phyloP scores from a whole-genome alignment of 75 land plant species.

The Sequoia sempervirens region DNA sequence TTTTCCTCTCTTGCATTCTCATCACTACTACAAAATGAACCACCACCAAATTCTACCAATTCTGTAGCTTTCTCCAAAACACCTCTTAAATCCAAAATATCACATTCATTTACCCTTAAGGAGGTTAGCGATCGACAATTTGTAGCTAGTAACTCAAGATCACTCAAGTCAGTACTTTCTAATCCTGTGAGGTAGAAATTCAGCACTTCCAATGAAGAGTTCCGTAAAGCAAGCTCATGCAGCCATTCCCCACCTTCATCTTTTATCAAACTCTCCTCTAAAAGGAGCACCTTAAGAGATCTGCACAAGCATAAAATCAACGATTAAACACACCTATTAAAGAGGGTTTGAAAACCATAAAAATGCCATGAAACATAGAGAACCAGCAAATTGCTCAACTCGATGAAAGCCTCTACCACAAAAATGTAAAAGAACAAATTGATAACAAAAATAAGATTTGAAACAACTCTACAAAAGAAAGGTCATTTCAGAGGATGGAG shows the following conservation, averaged over 20 bases:
- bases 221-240: conserved; percentile 65
- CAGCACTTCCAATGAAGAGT: conserved; percentile 58
- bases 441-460: not conserved
- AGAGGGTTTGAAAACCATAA: not conserved
- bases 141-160: conserved; percentile 24
- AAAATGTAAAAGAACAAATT: not conserved
- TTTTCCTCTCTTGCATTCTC: not conserved
- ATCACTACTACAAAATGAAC: conserved; percentile 8
- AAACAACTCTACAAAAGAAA: not conserved
- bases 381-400: not conserved
- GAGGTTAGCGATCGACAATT: conserved; percentile 32
- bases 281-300: conserved; percentile 48
- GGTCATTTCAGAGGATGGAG: not conserved
- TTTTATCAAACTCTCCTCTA: conserved; percentile 72
- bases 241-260: conserved; percentile 87
- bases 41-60: conserved; percentile 32
- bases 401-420: not conserved
- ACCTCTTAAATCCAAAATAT: conserved; percentile 15
- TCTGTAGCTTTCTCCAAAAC: conserved; percentile 5
- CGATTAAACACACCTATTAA: not conserved
- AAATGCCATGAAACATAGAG: not conserved
- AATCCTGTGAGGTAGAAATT: conserved; percentile 73
- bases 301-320: conserved; percentile 33
- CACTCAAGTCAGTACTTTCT: conserved; percentile 14
- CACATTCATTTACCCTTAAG: conserved; percentile 30